Evolutionary conservation across 257 asterid species (phyloP).

Genomic region (Penstemon newberryi): DNA sequence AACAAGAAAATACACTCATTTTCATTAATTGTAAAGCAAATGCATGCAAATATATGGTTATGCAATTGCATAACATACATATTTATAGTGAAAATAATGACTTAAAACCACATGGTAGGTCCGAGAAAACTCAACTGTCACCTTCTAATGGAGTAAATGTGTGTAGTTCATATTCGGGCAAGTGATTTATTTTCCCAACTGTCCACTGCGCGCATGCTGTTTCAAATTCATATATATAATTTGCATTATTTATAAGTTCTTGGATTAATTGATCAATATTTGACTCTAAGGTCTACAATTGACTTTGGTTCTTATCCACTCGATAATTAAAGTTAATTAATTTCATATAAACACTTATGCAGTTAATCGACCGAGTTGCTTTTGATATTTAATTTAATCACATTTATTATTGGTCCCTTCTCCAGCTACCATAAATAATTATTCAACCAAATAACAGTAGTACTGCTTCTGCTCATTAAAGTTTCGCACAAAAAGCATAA

Average conservation of each 20-base stretch:
- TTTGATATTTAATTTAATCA: neutral
- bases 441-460: neutral
- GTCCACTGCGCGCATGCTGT: conserved; percentile 2
- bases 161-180: conserved; percentile 13
- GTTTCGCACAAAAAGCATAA: neutral
- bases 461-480: neutral
- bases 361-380: neutral
- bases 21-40: conserved; percentile 12
- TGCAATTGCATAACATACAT: neutral
- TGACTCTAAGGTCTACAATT: conserved; percentile 17
- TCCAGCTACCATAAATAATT: neutral
- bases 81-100: conserved; percentile 31
- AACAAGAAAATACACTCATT: conserved; percentile 31
- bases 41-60: conserved; percentile 29
- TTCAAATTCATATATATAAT: neutral
- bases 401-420: conserved; percentile 5
- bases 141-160: conserved; percentile 34
- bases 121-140: conserved; percentile 41
- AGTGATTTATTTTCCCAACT: conserved; percentile 30
- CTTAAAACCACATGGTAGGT: conserved; percentile 39
- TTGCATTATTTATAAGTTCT: neutral
- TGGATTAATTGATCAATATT: neutral
- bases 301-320: neutral
- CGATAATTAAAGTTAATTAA: too few relatives aligned
- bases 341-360: neutral